A percentile compares a stretch with the other conserved stretches of the same genome.
Conservation (phyloP, 1,284 basidiomycete genomes). For the Leccinum insigne region DNA sequence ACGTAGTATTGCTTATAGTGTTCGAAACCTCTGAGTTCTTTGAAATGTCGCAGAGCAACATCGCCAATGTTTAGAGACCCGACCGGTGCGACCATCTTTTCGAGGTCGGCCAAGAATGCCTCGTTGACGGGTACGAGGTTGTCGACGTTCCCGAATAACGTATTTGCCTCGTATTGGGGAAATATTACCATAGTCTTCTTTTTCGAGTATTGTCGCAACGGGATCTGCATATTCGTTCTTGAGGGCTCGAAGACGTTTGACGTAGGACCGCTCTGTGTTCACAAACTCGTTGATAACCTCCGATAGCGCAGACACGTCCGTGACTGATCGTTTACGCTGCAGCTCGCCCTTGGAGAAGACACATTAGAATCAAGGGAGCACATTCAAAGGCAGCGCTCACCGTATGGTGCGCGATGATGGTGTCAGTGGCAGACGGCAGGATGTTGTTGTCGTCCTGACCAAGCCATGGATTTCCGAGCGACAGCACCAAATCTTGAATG, state of each 20-base stretch:
- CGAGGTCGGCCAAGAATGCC: slow-evolving; percentile 84
- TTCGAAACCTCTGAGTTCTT: slow-evolving; percentile 80
- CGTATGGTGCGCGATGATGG: slow-evolving; percentile 35
- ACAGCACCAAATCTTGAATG: slow-evolving; percentile 75
- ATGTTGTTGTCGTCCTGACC: slow-evolving; percentile 43
- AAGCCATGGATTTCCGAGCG: slow-evolving; percentile 65
- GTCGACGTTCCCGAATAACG: slow-evolving; percentile 93
- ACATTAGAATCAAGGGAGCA: slow-evolving; percentile 12
- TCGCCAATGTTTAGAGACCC: slow-evolving; percentile 74
- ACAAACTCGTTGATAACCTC: slow-evolving; percentile 79
- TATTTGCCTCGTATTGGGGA: slow-evolving; percentile 88
- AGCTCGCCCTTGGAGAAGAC: slow-evolving; percentile 38
- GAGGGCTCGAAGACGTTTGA: slow-evolving; percentile 70
- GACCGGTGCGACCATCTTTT: slow-evolving; percentile 67
- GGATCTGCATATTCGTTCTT: slow-evolving; percentile 90
- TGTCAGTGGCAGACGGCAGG: slow-evolving; percentile 41
- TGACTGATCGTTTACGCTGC: slow-evolving; percentile 54
- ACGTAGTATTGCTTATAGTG: slow-evolving; percentile 91
- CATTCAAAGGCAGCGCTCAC: slow-evolving; percentile 39
- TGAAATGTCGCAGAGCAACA: slow-evolving; percentile 84
- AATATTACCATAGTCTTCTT: slow-evolving; percentile 87
- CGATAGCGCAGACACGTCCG: slow-evolving; percentile 61
- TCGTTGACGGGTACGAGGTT: slow-evolving; percentile 86
- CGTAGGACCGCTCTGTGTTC: slow-evolving; percentile 76
- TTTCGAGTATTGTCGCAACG: slow-evolving; percentile 78